Evolutionary conservation across 805 yeast species (phyloP).

Genomic region (Yarrowia phangngaensis): DNA sequence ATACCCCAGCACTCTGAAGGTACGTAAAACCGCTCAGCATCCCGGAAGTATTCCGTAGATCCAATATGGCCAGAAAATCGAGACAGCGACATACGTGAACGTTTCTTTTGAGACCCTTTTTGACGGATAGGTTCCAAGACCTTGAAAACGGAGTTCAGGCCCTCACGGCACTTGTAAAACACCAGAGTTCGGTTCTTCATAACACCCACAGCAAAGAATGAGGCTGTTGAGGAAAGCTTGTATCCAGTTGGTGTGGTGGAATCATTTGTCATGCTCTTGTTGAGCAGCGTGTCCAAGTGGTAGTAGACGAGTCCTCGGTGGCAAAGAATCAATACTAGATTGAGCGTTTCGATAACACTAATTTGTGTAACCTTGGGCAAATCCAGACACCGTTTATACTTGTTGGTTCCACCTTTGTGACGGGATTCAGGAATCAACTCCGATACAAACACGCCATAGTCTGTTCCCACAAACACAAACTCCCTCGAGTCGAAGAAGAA

Average conservation of each 20-base stretch:
- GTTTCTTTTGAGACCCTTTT: constrained; percentile 33
- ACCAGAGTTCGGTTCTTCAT: constrained; percentile 60
- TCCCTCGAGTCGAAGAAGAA: constrained; percentile 48
- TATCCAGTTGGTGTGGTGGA: constrained; percentile 45
- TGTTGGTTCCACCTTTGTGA: constrained; percentile 33
- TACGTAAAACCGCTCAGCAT: constrained; percentile 48
- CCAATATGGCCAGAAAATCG: constrained; percentile 30
- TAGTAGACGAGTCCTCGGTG: constrained; percentile 59
- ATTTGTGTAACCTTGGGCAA: constrained; percentile 54
- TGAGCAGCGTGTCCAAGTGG: constrained; percentile 56
- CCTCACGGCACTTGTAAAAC: constrained; percentile 54
- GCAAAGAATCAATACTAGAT: constrained; percentile 55
- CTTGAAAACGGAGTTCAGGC: constrained; percentile 51
- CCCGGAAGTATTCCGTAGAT: constrained; percentile 44
- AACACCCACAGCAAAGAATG: constrained; percentile 62
- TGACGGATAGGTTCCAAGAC: constrained; percentile 55
- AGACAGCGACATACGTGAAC: constrained; percentile 33
- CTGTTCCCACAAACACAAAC: constrained; percentile 31
- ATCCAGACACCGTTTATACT: constrained; percentile 47
- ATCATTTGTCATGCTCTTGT: constrained; percentile 27
- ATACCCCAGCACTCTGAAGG: constrained; percentile 58
- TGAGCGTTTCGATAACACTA: constrained; percentile 54
- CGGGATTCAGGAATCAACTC: constrained; percentile 30
- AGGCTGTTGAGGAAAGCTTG: constrained; percentile 36
- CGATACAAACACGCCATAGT: constrained; percentile 31